These are phyloP conservation scores for Coprinopsis marcescibilis DNA, from an alignment of 768 basidiomycete genomes.

Conservation along the genomic window DNA sequence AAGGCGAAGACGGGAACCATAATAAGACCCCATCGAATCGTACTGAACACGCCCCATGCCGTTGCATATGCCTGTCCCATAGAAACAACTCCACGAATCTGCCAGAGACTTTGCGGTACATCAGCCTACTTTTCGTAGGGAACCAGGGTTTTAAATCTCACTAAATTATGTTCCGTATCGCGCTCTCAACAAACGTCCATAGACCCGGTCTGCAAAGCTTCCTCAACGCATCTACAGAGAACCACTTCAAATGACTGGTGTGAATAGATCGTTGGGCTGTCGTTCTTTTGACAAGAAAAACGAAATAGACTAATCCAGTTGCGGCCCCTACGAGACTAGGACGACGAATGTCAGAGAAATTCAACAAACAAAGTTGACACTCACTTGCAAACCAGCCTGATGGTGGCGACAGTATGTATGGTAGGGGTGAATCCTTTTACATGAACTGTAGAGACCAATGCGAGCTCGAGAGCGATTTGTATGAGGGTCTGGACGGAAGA, in stretches of 20 bases:
- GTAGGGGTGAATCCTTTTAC: conserved; percentile 14
- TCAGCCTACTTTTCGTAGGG: not conserved
- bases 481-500: conserved; percentile 14
- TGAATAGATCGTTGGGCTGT: not conserved
- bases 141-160: conserved; percentile 1
- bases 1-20: conserved; percentile 20
- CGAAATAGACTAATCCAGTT: conserved; percentile 15
- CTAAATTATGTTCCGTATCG: conserved; percentile 19
- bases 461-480: conserved; percentile 17
- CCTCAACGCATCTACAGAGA: conserved; percentile 6
- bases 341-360: not conserved
- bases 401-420: conserved; percentile 16
- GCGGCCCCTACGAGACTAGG: conserved; percentile 11
- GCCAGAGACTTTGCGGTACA: conserved; percentile 15
- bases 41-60: conserved; percentile 22
- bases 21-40: conserved; percentile 22
- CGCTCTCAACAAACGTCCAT: conserved; percentile 19
- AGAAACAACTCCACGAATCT: conserved; percentile 19
- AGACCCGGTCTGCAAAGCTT: conserved; percentile 13
- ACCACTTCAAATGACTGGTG: conserved; percentile 11
- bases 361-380: not conserved
- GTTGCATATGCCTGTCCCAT: conserved; percentile 21
- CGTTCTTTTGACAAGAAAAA: conserved; percentile 11
- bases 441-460: conserved; percentile 15
- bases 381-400: conserved; percentile 18